These are phyloP conservation scores for Rheum nobile DNA, from an alignment of 148 eudicot species.

Conservation along the genomic window DNA sequence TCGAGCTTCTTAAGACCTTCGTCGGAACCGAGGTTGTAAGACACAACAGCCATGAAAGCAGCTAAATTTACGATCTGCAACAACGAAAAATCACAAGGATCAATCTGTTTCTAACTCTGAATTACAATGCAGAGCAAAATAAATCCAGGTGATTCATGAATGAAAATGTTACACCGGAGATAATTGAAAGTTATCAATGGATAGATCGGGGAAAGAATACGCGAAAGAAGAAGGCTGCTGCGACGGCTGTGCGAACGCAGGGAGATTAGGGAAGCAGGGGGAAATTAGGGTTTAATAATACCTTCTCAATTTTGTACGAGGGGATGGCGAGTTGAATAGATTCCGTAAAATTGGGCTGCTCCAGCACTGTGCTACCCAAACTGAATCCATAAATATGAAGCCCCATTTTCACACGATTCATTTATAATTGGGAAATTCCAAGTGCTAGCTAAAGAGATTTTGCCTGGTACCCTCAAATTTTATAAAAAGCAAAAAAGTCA, in stretches of 20 bases:
- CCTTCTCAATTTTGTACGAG: background rate
- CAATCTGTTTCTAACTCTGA: background rate
- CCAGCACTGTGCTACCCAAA: too few species aligned
- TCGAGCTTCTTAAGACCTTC: constrained; percentile 88
- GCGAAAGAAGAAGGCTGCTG: background rate
- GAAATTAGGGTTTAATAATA: background rate
- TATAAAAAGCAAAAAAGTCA: too few species aligned
- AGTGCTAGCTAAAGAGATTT: too few species aligned
- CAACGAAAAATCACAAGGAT: background rate
- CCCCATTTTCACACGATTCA: too few species aligned
- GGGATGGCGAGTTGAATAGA: background rate
- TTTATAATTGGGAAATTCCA: too few species aligned
- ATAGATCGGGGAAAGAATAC: background rate
- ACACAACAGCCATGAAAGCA: constrained; percentile 57
- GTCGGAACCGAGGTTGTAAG: constrained; percentile 37
- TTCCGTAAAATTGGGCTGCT: background rate
- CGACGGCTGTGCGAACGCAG: background rate
- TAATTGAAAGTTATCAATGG: background rate
- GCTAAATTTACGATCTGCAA: background rate
- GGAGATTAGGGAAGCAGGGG: background rate
- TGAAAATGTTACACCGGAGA: background rate
- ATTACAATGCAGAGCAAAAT: background rate
- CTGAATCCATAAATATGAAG: too few species aligned
- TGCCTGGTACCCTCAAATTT: too few species aligned
- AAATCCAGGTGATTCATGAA: background rate